These are phyloP conservation scores for Monilinia aucupariae DNA, from an alignment of 2,329 filamentous ascomycete species.

Conservation along the genomic window DNA sequence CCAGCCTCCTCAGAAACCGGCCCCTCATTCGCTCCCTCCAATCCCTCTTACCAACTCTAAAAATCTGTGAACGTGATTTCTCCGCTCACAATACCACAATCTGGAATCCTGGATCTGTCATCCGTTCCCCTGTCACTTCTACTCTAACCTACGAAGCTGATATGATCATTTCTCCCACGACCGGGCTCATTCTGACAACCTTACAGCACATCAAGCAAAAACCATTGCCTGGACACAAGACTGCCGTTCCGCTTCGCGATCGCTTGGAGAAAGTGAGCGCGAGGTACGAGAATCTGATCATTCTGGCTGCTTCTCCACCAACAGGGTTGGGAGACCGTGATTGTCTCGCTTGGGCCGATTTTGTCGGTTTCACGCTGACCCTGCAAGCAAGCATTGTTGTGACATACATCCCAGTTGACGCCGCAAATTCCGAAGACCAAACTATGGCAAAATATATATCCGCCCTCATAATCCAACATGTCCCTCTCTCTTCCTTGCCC, in stretches of 20 bases:
- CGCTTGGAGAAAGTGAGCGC: slow-evolving; percentile 47
- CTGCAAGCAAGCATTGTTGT: slow-evolving; percentile 40
- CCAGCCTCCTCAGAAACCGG: slow-evolving; percentile 42
- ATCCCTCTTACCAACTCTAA: slow-evolving; percentile 43
- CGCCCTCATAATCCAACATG: slow-evolving; percentile 43
- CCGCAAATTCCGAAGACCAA: slow-evolving; percentile 35
- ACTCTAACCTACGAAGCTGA: slow-evolving; percentile 59
- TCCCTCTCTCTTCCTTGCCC: background rate
- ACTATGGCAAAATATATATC: slow-evolving; percentile 52
- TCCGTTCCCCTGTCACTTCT: slow-evolving; percentile 37
- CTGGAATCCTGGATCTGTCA: slow-evolving; percentile 36
- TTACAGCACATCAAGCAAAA: slow-evolving; percentile 68
- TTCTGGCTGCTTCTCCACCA: slow-evolving; percentile 59
- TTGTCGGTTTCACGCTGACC: slow-evolving; percentile 33
- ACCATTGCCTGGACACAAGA: slow-evolving; percentile 56
- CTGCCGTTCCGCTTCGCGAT: slow-evolving; percentile 46
- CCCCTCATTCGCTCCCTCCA: slow-evolving; percentile 47
- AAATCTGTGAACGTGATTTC: slow-evolving; percentile 58
- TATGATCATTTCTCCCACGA: slow-evolving; percentile 62
- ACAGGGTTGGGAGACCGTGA: slow-evolving; percentile 27
- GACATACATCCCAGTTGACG: slow-evolving; percentile 39
- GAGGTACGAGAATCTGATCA: slow-evolving; percentile 61
- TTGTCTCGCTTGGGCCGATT: slow-evolving; percentile 28
- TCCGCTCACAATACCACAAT: slow-evolving; percentile 36
- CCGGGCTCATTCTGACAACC: slow-evolving; percentile 65